These are phyloP conservation scores for Pseudocercospora cruenta DNA, from an alignment of 2,329 filamentous ascomycete species.

Conservation along the genomic window DNA sequence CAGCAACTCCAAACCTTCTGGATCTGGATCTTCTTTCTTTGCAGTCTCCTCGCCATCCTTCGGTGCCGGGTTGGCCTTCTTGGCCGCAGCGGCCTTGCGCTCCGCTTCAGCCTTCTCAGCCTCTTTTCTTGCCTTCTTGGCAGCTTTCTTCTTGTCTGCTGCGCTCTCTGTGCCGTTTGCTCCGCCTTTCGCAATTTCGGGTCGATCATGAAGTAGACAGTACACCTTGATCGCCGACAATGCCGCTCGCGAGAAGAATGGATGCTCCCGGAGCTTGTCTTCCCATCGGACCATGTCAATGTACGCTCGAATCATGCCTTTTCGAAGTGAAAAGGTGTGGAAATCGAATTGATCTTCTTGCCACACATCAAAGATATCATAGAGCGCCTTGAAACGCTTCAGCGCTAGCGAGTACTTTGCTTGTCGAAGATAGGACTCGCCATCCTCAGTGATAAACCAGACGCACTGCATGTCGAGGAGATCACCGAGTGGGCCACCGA, in stretches of 20 bases:
- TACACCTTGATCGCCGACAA: slow-evolving; percentile 81
- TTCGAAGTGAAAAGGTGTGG: slow-evolving; percentile 94
- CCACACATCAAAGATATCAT: slow-evolving; percentile 95
- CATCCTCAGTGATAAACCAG: slow-evolving; percentile 96
- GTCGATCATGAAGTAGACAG: slow-evolving; percentile 75
- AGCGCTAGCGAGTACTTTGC: slow-evolving; percentile 82
- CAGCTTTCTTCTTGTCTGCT: slow-evolving; percentile 74
- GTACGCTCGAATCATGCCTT: slow-evolving; percentile 93
- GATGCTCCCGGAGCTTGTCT: slow-evolving; percentile 85
- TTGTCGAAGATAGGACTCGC: slow-evolving; percentile 82
- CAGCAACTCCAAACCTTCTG: slow-evolving; percentile 73
- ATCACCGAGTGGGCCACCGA: slow-evolving; percentile 85
- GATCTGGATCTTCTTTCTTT: slow-evolving; percentile 91
- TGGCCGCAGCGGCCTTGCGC: slow-evolving; percentile 58
- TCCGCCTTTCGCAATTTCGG: slow-evolving; percentile 72
- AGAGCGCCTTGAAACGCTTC: slow-evolving; percentile 86
- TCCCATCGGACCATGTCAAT: slow-evolving; percentile 97
- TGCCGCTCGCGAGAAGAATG: slow-evolving; percentile 86
- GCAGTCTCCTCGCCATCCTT: slow-evolving; percentile 56
- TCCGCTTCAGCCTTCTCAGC: slow-evolving; percentile 81
- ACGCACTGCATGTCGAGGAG: slow-evolving; percentile 98
- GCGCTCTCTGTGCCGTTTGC: slow-evolving; percentile 73
- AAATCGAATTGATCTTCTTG: slow-evolving; percentile 99
- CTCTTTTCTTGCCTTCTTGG: slow-evolving; percentile 75
- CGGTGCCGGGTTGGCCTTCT: slow-evolving; percentile 57